Evolutionary conservation across 345 rosid genomes (phyloP).

Genomic region (Physaria fendleri): DNA sequence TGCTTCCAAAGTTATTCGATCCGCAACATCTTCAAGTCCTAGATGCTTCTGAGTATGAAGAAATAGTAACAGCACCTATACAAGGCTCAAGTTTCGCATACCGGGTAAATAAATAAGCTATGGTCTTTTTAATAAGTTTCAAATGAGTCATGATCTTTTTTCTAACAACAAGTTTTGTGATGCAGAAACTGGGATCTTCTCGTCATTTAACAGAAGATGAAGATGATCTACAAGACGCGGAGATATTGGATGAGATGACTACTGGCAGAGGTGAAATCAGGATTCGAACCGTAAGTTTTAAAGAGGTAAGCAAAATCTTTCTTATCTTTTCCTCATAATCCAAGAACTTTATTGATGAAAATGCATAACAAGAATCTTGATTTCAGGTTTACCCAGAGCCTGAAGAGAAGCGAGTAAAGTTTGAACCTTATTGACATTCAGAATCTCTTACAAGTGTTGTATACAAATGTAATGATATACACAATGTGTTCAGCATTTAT

Average conservation of each 20-base stretch:
- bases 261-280: slow-evolving; percentile 79
- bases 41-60: slow-evolving; percentile 65
- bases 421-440: slow-evolving; percentile 3
- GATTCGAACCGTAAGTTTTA: slow-evolving; percentile 47
- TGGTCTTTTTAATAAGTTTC: background rate
- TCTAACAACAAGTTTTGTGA: background rate
- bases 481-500: no score
- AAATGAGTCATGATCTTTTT: background rate
- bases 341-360: background rate
- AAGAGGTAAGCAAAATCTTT: slow-evolving; percentile 29
- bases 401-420: slow-evolving; percentile 16
- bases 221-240: slow-evolving; percentile 44
- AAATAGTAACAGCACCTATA: slow-evolving; percentile 34
- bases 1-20: slow-evolving; percentile 59
- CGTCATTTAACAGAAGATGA: slow-evolving; percentile 32
- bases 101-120: background rate
- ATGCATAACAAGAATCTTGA: background rate
- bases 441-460: background rate
- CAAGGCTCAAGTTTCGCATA: slow-evolving; percentile 25
- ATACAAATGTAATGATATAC: slow-evolving; percentile 10
- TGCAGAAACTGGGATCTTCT: slow-evolving; percentile 30
- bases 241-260: slow-evolving; percentile 68
- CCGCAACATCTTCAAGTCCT: slow-evolving; percentile 38
- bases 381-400: slow-evolving; percentile 16
- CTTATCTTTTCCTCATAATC: background rate